These are phyloP conservation scores for Aspergillus olivimuriae DNA, from an alignment of 495 filamentous ascomycete genomes.

Conservation along the genomic window DNA sequence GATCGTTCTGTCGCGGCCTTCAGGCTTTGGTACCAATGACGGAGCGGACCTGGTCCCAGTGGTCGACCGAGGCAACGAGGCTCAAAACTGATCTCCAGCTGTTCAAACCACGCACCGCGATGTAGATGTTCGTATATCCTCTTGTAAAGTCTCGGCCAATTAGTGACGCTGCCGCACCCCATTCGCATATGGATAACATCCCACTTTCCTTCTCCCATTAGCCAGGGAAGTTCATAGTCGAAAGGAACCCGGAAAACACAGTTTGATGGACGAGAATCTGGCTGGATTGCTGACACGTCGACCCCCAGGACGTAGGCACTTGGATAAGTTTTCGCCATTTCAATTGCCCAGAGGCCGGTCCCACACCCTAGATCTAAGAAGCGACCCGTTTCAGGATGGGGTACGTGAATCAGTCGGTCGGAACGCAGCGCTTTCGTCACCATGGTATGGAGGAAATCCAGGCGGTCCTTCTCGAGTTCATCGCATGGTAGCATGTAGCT, in stretches of 20 bases:
- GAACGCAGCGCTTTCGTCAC: background rate
- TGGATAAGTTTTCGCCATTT: background rate
- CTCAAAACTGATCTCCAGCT: background rate
- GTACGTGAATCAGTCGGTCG: background rate
- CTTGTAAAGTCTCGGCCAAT: background rate
- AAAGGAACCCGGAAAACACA: background rate
- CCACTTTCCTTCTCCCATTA: background rate
- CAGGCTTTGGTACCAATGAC: background rate
- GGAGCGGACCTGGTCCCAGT: background rate
- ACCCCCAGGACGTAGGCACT: background rate
- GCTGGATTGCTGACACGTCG: background rate
- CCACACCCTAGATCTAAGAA: constrained; percentile 1
- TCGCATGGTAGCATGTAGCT: background rate
- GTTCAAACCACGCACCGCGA: background rate
- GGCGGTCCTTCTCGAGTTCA: constrained; percentile 1
- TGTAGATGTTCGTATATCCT: background rate
- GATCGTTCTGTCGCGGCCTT: background rate
- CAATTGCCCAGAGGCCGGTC: constrained; percentile 1
- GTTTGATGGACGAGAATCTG: background rate
- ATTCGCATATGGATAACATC: constrained; percentile 3
- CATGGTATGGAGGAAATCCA: constrained; percentile 1
- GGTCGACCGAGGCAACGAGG: background rate
- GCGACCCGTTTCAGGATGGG: background rate
- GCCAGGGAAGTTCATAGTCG: constrained; percentile 1
- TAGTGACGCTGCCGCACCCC: background rate